phyloP scores from a whole-genome alignment of 345 rosid genomes.

The Lagerstroemia speciosa region DNA sequence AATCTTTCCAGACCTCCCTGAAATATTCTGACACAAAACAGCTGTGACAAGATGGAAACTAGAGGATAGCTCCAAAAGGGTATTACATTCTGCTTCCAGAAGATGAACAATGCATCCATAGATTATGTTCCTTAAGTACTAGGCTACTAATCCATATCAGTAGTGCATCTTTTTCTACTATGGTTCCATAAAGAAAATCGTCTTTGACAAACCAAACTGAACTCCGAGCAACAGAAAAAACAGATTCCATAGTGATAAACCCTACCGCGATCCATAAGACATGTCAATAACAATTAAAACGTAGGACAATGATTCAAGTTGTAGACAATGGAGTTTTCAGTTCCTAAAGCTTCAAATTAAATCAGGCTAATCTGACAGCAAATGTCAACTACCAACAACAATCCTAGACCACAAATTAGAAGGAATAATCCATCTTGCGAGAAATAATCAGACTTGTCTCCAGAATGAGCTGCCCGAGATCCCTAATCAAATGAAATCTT shows the following conservation, averaged over 20 bases:
- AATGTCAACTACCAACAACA: not conserved
- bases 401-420: not conserved
- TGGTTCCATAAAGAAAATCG: too few species aligned
- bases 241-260: too few species aligned
- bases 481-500: not conserved
- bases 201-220: too few species aligned
- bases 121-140: too few species aligned
- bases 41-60: slow-evolving; percentile 19
- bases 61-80: slow-evolving; percentile 3
- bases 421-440: not conserved
- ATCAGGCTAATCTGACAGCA: not conserved
- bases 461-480: not conserved
- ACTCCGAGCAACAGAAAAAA: too few species aligned
- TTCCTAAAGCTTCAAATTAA: not conserved
- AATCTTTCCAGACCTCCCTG: slow-evolving; percentile 98
- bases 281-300: too few species aligned
- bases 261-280: too few species aligned
- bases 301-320: too few species aligned
- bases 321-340: not conserved
- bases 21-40: slow-evolving; percentile 34
- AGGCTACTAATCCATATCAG: too few species aligned
- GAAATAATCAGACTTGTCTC: not conserved
- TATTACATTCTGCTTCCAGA: too few species aligned
- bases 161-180: too few species aligned
- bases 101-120: too few species aligned